Percentiles rank a stretch among this genome's conserved stretches.
Conservation (phyloP, 2,329 filamentous ascomycete species). For the Pseudopyricularia cyperi region DNA sequence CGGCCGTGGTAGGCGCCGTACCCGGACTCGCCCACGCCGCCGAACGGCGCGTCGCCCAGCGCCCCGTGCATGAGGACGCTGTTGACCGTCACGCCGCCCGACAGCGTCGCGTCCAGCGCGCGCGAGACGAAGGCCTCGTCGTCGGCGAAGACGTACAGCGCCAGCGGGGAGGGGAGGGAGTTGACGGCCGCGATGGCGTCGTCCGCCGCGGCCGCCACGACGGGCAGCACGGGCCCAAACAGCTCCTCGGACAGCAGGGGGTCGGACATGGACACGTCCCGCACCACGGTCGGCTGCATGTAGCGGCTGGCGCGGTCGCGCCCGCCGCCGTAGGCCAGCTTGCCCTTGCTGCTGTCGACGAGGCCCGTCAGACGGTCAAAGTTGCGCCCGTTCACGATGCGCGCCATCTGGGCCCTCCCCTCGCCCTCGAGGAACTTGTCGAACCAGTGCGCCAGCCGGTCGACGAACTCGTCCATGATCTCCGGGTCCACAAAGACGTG, state of each 20-base stretch:
- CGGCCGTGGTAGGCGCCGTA: conserved; percentile 16
- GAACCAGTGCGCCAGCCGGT: conserved; percentile 18
- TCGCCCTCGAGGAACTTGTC: conserved; percentile 15
- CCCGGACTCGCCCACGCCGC: conserved; percentile 34
- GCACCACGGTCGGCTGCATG: conserved; percentile 24
- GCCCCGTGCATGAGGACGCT: conserved; percentile 30
- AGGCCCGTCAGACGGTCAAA: conserved; percentile 25
- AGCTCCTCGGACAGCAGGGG: conserved; percentile 28
- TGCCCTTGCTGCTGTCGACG: conserved; percentile 21
- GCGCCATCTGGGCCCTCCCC: conserved; percentile 11
- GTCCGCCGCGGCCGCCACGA: conserved; percentile 19
- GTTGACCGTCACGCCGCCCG: conserved; percentile 38
- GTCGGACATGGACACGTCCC: conserved; percentile 20
- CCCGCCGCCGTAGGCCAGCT: conserved; percentile 20
- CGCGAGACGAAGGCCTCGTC: conserved; percentile 19
- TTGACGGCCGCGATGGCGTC: conserved; percentile 15
- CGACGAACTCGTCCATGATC: conserved; percentile 22
- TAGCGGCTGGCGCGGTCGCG: conserved; percentile 15
- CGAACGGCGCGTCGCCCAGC: conserved; percentile 29
- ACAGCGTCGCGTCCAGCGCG: conserved; percentile 23
- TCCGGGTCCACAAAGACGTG: conserved; percentile 28
- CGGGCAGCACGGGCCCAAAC: conserved; percentile 28
- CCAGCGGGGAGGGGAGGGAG: conserved; percentile 20
- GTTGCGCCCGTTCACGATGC: conserved; percentile 28
- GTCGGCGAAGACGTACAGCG: conserved; percentile 26